These are phyloP conservation scores for Cynanchum wilfordii DNA, from an alignment of 257 asterid genomes.

Conservation along the genomic window DNA sequence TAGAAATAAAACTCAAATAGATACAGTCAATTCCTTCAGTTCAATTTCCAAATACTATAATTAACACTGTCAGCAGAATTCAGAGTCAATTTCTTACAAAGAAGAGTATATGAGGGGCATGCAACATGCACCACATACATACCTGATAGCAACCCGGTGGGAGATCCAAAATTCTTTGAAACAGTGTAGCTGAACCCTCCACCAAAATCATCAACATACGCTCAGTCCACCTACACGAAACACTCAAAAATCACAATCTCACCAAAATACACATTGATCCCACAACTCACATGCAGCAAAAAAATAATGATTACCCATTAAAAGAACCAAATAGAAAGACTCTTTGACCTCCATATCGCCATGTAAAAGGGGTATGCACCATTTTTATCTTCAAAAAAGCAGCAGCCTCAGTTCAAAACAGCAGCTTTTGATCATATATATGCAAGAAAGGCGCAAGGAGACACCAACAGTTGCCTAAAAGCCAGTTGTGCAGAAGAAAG, in stretches of 20 bases:
- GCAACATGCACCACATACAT: conserved; percentile 1
- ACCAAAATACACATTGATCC: background rate
- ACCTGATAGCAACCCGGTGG: conserved; percentile 70
- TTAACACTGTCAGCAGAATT: background rate
- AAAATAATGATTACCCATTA: conserved; percentile 39
- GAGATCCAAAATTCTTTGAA: conserved; percentile 54
- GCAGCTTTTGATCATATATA: background rate
- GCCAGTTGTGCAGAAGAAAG: background rate
- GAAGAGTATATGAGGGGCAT: background rate
- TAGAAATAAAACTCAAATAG: background rate
- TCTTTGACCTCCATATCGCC: conserved; percentile 64
- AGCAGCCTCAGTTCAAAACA: conserved; percentile 1
- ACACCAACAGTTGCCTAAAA: background rate
- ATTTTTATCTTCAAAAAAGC: conserved; percentile 30
- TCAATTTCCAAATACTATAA: background rate
- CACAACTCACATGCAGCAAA: background rate
- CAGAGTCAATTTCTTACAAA: background rate
- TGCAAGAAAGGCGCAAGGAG: background rate
- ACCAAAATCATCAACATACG: conserved; percentile 40
- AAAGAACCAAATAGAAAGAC: conserved; percentile 57
- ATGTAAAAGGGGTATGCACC: conserved; percentile 57
- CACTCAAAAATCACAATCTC: background rate
- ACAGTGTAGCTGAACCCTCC: conserved; percentile 47
- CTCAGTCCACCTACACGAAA: conserved; percentile 53
- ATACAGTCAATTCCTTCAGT: background rate